Evolutionary conservation across 2,329 filamentous ascomycete species (phyloP), one percentile per base, ranked within the genome.

Genomic region (Fusarium sarcochroum): DNA sequence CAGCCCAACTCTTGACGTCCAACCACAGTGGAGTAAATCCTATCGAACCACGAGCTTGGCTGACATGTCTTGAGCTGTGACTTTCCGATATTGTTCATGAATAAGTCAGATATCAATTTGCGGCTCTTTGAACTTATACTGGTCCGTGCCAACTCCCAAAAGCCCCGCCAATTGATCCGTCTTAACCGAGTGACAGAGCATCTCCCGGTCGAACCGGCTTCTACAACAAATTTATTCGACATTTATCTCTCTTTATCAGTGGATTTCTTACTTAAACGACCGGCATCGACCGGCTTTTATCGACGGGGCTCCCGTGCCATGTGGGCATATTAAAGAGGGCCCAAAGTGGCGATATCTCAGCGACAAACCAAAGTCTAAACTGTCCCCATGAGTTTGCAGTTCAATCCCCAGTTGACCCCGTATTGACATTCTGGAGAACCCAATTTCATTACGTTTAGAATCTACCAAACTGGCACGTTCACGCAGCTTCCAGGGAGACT

Each of bases 171-270:
- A 37, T 40, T 32, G 48, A 73, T 68, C 71, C 71, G 71, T 59
- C 63, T 66, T 73, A 73, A 64, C 71, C 71, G 71, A 52, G 50
- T 54, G 44, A 40, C 34, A 61, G 51, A 23, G n/a, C 46, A 20
- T 18, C 27, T 48, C 51, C 64, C 64, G 55, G 64, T 37, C 44
- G 20, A 57, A 62, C 60, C 66, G 66, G 64, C 51, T 53, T 37
- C 37, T 58, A 32, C 20, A 53, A 20, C 32, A 46, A 30, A 15
- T 6, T 27, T 27, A 42, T 18, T 20, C 30, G 15, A 25, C 35
- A n/a, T 11, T 7, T 56, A 35, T 30, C 25, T 23, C 46, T 6
- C 7, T 23, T 44, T 63, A 30, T 32, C 58, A 47, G 56, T 46
- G 46, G 48, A 38, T 32, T 40, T 23, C 4, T 15, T 13, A 25